Evolutionary conservation across 108 stramenopile genomes (phyloP).

Genomic region (Bacterosira constricta): DNA sequence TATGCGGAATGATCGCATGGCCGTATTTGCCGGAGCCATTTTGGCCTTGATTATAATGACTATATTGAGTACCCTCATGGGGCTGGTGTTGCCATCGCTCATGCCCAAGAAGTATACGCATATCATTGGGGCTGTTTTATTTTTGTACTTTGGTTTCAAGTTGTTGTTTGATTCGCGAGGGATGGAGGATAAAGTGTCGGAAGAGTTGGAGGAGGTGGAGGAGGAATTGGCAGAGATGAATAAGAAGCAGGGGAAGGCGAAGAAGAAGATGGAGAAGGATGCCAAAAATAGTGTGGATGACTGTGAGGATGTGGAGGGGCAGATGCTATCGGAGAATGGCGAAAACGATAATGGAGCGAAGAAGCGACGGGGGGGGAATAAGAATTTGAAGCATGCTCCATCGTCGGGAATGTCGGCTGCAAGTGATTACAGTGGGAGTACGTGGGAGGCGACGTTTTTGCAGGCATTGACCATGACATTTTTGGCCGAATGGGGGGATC

Average conservation of each 20-base stretch:
- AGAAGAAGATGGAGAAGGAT: constrained; percentile 36
- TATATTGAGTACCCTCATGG: constrained; percentile 90
- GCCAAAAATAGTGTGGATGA: constrained; percentile 41
- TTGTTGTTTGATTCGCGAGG: constrained; percentile 83
- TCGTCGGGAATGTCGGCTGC: constrained; percentile 41
- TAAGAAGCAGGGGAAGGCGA: constrained; percentile 59
- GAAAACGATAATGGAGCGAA: constrained; percentile 25
- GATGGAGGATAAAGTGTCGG: constrained; percentile 89
- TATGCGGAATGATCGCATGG: constrained; percentile 89
- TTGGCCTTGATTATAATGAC: constrained; percentile 95
- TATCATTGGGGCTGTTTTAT: constrained; percentile 90
- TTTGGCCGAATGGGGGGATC: constrained; percentile 99
- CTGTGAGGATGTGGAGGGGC: constrained; percentile 12
- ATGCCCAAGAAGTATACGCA: constrained; percentile 93
- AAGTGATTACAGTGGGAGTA: constrained; percentile 32
- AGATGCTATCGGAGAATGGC: constrained; percentile 36
- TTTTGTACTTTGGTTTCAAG: constrained; percentile 98
- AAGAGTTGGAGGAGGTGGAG: constrained; percentile 99
- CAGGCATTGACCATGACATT: constrained; percentile 97
- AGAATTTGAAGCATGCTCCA: constrained; percentile 27
- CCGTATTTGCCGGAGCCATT: constrained; percentile 94
- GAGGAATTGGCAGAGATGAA: constrained; percentile 83
- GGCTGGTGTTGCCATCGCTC: constrained; percentile 90
- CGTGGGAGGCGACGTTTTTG: constrained; percentile 72
- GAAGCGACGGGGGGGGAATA: constrained; percentile 30